Conservation (phyloP, 2,329 filamentous ascomycete species). For the Exophiala bonariae region DNA sequence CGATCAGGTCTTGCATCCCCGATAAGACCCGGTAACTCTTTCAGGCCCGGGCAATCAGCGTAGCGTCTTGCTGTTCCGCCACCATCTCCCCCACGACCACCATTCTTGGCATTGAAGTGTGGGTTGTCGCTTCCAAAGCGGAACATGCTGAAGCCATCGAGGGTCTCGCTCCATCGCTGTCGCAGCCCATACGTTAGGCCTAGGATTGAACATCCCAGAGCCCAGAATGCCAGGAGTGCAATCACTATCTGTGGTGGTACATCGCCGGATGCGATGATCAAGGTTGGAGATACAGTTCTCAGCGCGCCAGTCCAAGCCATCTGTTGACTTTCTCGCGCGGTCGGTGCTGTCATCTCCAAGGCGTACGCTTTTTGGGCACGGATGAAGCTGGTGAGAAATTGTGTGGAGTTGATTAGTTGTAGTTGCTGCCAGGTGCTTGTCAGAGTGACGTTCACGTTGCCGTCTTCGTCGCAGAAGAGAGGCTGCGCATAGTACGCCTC, state of each 20-base stretch:
- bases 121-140: constrained; percentile 12
- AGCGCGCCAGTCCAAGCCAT: too few species aligned
- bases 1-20: constrained; percentile 12
- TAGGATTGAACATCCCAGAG: constrained; percentile 4
- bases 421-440: constrained; percentile 6
- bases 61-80: neutral
- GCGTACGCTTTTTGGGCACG: constrained; percentile 2
- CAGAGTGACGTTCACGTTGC: neutral
- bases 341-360: constrained; percentile 4
- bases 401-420: constrained; percentile 4
- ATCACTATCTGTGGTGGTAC: too few species aligned
- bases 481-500: constrained; percentile 3
- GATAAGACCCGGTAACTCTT: constrained; percentile 7
- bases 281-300: too few species aligned
- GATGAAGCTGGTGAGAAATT: neutral
- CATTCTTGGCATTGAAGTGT: neutral
- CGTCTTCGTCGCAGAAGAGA: neutral
- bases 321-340: too few species aligned
- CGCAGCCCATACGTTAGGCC: constrained; percentile 14
- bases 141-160: constrained; percentile 19
- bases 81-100: neutral
- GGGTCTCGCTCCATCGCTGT: constrained; percentile 15
- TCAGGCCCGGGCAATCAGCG: neutral
- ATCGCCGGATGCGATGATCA: too few species aligned
- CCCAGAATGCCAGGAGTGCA: constrained; percentile 14